Evolutionary conservation across 169 alveolate species (phyloP).

Genomic region (Neospora caninum): DNA sequence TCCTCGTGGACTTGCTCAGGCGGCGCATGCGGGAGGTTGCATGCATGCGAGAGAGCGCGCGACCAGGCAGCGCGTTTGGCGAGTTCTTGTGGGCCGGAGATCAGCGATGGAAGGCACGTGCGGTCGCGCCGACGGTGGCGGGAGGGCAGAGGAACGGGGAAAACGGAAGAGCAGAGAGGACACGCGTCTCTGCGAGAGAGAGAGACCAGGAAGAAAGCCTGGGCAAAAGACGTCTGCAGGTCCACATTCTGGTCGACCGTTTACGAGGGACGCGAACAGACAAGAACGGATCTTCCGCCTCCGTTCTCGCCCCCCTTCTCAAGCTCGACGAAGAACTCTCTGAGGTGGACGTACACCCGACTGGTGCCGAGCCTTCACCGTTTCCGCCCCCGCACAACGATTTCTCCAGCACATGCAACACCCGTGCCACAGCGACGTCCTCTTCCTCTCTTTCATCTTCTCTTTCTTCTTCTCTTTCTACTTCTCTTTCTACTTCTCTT

Average conservation of each 20-base stretch:
- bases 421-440: neutral
- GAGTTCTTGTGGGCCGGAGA: neutral
- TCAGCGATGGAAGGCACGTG: neutral
- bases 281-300: neutral
- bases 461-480: neutral
- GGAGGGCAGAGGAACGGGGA: neutral
- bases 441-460: neutral
- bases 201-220: neutral
- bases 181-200: neutral
- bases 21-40: conserved; percentile 1
- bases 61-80: neutral
- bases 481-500: neutral
- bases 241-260: neutral
- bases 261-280: neutral
- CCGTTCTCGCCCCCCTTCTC: neutral
- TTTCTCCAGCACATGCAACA: neutral
- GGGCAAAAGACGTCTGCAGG: neutral
- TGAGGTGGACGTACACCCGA: neutral
- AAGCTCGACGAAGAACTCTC: neutral
- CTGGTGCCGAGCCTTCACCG: neutral
- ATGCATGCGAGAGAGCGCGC: neutral
- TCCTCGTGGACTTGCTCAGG: conserved; percentile 1
- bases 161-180: neutral
- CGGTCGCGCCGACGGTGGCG: neutral
- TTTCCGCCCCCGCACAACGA: neutral